Base-by-base conservation (phyloP, 306 rosid species). In the Malus asiatica region DNA sequence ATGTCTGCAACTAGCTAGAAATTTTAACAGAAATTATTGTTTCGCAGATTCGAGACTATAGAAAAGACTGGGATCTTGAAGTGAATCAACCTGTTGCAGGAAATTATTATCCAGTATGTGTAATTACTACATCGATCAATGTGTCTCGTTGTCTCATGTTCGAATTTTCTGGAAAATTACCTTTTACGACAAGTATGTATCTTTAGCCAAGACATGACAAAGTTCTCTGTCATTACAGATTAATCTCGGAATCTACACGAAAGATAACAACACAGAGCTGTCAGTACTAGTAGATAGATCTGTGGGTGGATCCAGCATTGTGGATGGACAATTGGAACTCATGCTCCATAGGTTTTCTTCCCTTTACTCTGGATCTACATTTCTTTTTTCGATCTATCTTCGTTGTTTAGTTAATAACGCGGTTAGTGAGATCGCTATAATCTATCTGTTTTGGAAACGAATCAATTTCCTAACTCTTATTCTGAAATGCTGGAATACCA, bases 31-130 rank as follows among this genome's bases (percentile, higher is more conserved):
- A 57, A 9, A 38, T 59, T 73, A 32, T 71, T 67, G 2, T 30
- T 79, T 74, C 72, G 72, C 90, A 93, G 98, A 84, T 91, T 69
- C 90, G 91, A 68, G 86, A 93, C 81, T 87, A 86, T 8, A 79
- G 97, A 68, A 83, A 85, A 81, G 97, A 93, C 78, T 93, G 98
- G 98, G 16, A 87, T 64, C 87, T 93, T 79, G 77, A 91, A 87
- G 90, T 88, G 71, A 91, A 88, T 69, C 93, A 93, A 82, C 98
- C 98, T 11, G 87, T 91, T 55, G 97, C 98, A 22, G 97, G 98
- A 87, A 93, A 93, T 83, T 93, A 93, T 86, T 93, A 87, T 76
- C 98, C 98, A 11, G 97, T 93, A 89, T 74, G 79, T 61, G 22
- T 27, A 13, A 22, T 68, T 55, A 66, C 46, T 75, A 15, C 42